These are phyloP conservation scores for Alternaria sp. DNA, from an alignment of 2,329 filamentous ascomycete species.

Conservation along the genomic window DNA sequence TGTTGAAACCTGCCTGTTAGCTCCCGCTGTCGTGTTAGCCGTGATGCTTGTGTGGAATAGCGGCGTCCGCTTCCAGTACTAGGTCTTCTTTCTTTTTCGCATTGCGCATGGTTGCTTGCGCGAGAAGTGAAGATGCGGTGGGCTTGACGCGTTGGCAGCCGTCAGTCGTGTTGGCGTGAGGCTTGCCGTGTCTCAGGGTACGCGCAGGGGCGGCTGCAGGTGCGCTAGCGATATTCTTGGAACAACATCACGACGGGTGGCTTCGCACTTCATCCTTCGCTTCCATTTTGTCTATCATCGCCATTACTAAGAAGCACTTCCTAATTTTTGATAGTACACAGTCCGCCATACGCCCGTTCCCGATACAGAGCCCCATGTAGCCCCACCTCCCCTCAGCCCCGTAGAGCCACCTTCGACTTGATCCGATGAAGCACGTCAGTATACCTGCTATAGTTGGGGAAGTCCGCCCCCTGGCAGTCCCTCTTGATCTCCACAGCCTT, in stretches of 20 bases:
- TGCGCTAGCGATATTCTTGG: conserved; percentile 10
- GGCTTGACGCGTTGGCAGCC: not conserved
- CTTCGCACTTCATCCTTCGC: not conserved
- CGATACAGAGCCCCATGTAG: not conserved
- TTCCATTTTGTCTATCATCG: not conserved
- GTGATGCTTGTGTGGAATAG: conserved; percentile 2
- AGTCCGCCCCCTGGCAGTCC: conserved; percentile 39
- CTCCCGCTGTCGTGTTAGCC: conserved; percentile 11
- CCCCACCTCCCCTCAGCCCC: not conserved
- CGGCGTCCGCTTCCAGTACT: not conserved
- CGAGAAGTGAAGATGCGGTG: not conserved
- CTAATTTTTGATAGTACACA: not conserved
- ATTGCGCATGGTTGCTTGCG: not conserved
- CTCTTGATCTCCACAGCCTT: conserved; percentile 38
- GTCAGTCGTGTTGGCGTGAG: conserved; percentile 3
- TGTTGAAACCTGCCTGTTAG: conserved; percentile 18
- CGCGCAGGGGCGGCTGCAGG: conserved; percentile 4
- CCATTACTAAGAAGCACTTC: not conserved
- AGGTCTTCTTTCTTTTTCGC: not conserved
- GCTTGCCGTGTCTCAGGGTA: conserved; percentile 32
- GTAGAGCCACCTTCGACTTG: conserved; percentile 8
- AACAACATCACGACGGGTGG: not conserved
- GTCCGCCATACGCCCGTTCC: not conserved
- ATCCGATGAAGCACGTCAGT: conserved; percentile 31
- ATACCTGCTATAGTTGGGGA: conserved; percentile 31